Percentiles rank a stretch among this genome's conserved stretches.
phyloP scores from a whole-genome alignment of 352 stramenopile species.

The Phytophthora cactorum region DNA sequence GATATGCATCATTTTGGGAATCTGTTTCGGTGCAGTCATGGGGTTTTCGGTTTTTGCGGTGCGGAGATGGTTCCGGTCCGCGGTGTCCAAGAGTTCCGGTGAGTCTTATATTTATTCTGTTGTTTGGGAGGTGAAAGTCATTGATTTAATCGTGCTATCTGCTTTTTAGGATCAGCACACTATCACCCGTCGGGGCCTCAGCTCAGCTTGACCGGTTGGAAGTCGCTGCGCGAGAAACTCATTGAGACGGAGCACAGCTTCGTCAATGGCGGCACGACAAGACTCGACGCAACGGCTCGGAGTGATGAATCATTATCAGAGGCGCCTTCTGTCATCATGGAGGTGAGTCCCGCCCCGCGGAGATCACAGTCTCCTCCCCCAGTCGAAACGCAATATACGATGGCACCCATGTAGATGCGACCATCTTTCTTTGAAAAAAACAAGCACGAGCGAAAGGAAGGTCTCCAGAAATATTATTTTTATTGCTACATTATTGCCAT shows the following conservation, averaged over 20 bases:
- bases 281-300: constrained; percentile 17
- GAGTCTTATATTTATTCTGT: constrained; percentile 4
- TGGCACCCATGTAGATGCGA: constrained; percentile 21
- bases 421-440: too few species aligned
- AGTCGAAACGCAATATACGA: constrained; percentile 19
- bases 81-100: constrained; percentile 6
- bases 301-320: constrained; percentile 11
- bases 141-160: not conserved
- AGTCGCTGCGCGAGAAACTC: constrained; percentile 58
- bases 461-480: too few species aligned
- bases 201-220: constrained; percentile 55
- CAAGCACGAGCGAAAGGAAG: too few species aligned
- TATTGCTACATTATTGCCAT: too few species aligned
- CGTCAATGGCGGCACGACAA: constrained; percentile 18
- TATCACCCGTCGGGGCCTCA: constrained; percentile 26
- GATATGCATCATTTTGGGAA: constrained; percentile 26
- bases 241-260: constrained; percentile 45
- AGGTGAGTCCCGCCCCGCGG: constrained; percentile 2
- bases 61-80: constrained; percentile 12
- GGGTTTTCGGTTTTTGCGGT: constrained; percentile 17
- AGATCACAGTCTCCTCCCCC: not conserved
- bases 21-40: constrained; percentile 17
- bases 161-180: constrained; percentile 9
- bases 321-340: constrained; percentile 18
- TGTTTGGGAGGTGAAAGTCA: not conserved